Evolutionary conservation across 345 rosid genomes (phyloP).

Genomic region (Theobroma cacao): DNA sequence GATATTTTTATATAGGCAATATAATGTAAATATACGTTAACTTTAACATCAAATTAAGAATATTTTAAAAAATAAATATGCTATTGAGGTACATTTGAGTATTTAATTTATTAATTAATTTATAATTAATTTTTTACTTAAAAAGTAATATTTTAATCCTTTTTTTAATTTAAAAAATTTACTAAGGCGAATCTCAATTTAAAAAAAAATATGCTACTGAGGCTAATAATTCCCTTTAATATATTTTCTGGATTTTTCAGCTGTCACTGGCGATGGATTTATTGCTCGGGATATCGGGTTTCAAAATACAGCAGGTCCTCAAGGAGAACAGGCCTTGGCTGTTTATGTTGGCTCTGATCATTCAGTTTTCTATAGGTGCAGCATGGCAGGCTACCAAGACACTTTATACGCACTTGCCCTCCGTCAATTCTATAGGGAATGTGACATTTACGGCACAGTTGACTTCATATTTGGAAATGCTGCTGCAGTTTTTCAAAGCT

Average conservation of each 20-base stretch:
- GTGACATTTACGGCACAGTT: slow-evolving; percentile 68
- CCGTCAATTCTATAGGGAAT: slow-evolving; percentile 83
- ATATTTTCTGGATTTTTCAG: slow-evolving; percentile 26
- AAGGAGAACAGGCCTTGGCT: slow-evolving; percentile 69
- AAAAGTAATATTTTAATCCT: too few relatives aligned
- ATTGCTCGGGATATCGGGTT: slow-evolving; percentile 75
- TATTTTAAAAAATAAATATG: not conserved
- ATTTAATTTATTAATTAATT: too few relatives aligned
- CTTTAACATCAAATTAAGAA: not conserved
- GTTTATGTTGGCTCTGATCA: slow-evolving; percentile 57
- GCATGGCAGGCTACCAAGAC: slow-evolving; percentile 79
- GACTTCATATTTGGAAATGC: slow-evolving; percentile 91
- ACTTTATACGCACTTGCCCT: slow-evolving; percentile 61
- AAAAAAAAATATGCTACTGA: not conserved
- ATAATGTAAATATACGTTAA: not conserved
- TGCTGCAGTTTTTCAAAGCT: slow-evolving; percentile 75
- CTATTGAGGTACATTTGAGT: too few relatives aligned
- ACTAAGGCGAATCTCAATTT: not conserved
- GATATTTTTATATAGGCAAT: not conserved
- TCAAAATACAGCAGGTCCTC: slow-evolving; percentile 75
- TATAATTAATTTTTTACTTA: too few relatives aligned
- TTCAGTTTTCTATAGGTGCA: slow-evolving; percentile 67
- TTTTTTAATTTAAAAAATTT: too few relatives aligned
- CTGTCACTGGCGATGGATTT: slow-evolving; percentile 72
- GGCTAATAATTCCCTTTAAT: not conserved